Evolutionary conservation across 345 rosid species (phyloP).

Genomic region (Salix suchowensis): DNA sequence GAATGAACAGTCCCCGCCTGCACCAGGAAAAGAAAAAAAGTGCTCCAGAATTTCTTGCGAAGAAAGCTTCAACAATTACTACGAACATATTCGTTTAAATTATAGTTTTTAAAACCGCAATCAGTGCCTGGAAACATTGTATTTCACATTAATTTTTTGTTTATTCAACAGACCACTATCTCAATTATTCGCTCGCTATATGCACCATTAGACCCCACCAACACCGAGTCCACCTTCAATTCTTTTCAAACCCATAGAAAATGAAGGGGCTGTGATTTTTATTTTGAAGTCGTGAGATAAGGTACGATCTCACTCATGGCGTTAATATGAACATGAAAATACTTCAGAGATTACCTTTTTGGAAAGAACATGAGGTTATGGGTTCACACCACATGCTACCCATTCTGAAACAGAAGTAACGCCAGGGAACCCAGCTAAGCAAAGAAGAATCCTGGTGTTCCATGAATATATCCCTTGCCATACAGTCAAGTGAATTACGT

Average conservation of each 20-base stretch:
- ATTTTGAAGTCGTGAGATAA: too few relatives aligned
- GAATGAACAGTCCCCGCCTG: background rate
- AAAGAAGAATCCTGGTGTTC: background rate
- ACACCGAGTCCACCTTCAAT: background rate
- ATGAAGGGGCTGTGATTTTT: background rate
- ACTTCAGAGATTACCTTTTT: too few relatives aligned
- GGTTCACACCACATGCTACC: too few relatives aligned
- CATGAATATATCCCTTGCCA: slow-evolving; percentile 5
- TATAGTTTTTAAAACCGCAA: background rate
- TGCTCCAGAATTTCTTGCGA: background rate
- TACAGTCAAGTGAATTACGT: background rate
- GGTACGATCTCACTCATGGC: too few relatives aligned
- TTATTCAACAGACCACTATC: background rate
- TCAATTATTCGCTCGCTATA: background rate
- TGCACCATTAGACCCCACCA: background rate
- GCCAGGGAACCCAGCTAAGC: background rate
- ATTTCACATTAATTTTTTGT: background rate
- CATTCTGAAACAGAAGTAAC: too few relatives aligned
- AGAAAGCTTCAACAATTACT: background rate
- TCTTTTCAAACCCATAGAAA: background rate
- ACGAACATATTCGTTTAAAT: background rate
- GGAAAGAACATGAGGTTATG: background rate
- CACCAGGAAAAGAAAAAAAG: background rate
- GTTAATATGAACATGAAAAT: too few relatives aligned
- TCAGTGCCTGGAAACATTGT: background rate